Evolutionary conservation across 352 stramenopile species (phyloP), one percentile per base, ranked within the genome.

Genomic region (Pythium biforme): DNA sequence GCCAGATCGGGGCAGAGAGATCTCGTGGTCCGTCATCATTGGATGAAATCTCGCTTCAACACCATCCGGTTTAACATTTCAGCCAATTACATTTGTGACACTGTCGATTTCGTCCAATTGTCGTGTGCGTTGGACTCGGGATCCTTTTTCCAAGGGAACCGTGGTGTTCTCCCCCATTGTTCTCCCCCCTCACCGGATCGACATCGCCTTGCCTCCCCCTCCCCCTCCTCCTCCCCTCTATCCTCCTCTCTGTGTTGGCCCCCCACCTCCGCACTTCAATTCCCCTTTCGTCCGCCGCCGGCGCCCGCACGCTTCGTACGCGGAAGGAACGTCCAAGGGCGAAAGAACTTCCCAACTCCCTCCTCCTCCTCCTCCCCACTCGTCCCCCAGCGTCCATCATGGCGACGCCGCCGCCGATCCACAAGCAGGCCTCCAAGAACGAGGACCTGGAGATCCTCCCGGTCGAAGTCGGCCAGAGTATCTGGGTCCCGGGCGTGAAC

Each of bases 361-460:
- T 22, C 15, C 9, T 27, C n/a, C 33, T 27, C 47, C 62, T 54
- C 46, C 47, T 41, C 34, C 3, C 39, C 12, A 51, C 40, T 52
- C 39, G 19, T 22, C 6, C 26, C 15, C 15, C 12, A 33, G 2
- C n/a, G n/a, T n/a, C 37, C 47, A 54, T 43, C 55, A 92, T 90
- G 81, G 69, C 83, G 62, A 89, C 80, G 59, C 79, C 83, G 8
- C 74, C 75, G 70, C 80, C 80, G 25, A 88, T 91, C 62, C 61
- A 76, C 58, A 83, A 83, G 43, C 82, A 93, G 70, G 75, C 82
- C 46, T 76, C 76, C 59, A 90, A 90, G 74, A 73, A 72, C 52
- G 78, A 90, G 57, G 72, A 77, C 49, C 52, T 64, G n/a, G 86
- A 92, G 52, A 57, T 92, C 55, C 70, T 93, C 43, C 86, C 86